These are phyloP conservation scores for Exophiala sp. DNA, from an alignment of 2,329 filamentous ascomycete species.

Conservation along the genomic window DNA sequence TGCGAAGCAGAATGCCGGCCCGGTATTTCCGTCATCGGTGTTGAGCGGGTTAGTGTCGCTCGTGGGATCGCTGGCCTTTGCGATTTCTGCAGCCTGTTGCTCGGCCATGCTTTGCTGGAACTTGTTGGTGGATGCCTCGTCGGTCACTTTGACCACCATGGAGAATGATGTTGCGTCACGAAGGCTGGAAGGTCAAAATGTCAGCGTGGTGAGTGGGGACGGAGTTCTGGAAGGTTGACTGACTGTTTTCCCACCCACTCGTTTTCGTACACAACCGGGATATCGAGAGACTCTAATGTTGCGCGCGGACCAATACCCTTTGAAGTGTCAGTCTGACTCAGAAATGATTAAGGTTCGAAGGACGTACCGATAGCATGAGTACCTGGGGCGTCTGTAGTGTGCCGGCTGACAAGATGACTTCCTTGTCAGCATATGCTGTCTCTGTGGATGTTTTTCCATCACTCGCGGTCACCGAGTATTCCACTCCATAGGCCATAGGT, in stretches of 20 bases:
- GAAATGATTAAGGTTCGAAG: neutral
- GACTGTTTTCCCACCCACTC: slow-evolving; percentile 34
- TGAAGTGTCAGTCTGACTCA: no score
- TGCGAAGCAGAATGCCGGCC: no score
- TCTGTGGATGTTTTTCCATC: slow-evolving; percentile 15
- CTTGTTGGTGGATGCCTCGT: no score
- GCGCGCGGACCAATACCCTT: slow-evolving; percentile 40
- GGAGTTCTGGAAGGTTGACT: neutral
- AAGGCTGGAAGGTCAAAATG: no score
- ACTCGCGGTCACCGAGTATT: slow-evolving; percentile 4
- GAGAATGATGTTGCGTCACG: no score
- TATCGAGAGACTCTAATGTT: slow-evolving; percentile 41
- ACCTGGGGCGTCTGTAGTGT: slow-evolving; percentile 39
- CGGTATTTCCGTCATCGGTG: no score
- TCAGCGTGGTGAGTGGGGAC: neutral
- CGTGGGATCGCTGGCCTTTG: no score
- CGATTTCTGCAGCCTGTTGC: no score
- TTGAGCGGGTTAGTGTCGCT: no score
- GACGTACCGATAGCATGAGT: slow-evolving; percentile 35
- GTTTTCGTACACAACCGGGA: slow-evolving; percentile 31
- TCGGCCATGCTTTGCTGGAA: no score
- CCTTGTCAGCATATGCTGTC: slow-evolving; percentile 28
- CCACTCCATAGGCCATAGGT: slow-evolving; percentile 8
- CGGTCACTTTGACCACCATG: no score
- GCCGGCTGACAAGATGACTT: slow-evolving; percentile 39